A percentile compares a stretch with the other conserved stretches of the same genome.
phyloP scores from a whole-genome alignment of 352 stramenopile species.

The Phytophthora macrochlamydospora region DNA sequence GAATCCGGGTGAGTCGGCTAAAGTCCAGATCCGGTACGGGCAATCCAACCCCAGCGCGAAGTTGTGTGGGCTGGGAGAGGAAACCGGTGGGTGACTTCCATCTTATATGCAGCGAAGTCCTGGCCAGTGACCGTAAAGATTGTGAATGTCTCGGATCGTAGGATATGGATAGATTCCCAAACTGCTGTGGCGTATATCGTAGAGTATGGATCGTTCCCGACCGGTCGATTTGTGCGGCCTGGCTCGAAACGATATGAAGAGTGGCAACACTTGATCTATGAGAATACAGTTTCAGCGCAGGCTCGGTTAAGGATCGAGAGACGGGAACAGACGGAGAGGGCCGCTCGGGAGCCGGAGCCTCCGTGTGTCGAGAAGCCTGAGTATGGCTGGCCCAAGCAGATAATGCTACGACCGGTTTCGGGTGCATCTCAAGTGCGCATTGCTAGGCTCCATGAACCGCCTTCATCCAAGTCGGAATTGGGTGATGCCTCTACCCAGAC shows the following conservation, averaged over 20 bases:
- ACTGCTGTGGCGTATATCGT: not conserved
- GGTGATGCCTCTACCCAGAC: not conserved
- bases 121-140: not conserved
- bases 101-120: not conserved
- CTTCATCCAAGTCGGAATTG: not conserved
- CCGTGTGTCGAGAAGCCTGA: not conserved
- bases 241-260: not conserved
- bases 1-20: not conserved
- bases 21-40: not conserved
- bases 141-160: not conserved
- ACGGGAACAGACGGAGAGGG: not conserved
- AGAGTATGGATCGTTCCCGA: not conserved
- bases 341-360: not conserved
- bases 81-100: not conserved
- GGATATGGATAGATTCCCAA: not conserved
- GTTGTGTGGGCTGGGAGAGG: not conserved
- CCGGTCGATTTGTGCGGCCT: not conserved
- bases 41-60: not conserved
- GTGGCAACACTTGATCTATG: constrained; percentile 4
- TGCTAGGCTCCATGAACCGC: not conserved
- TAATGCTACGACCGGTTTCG: not conserved
- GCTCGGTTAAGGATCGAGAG: not conserved
- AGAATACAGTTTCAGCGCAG: not conserved
- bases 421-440: not conserved
- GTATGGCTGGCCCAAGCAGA: not conserved